Evolutionary conservation across 352 stramenopile genomes (phyloP).

Genomic region (Globisporangium splendens): DNA sequence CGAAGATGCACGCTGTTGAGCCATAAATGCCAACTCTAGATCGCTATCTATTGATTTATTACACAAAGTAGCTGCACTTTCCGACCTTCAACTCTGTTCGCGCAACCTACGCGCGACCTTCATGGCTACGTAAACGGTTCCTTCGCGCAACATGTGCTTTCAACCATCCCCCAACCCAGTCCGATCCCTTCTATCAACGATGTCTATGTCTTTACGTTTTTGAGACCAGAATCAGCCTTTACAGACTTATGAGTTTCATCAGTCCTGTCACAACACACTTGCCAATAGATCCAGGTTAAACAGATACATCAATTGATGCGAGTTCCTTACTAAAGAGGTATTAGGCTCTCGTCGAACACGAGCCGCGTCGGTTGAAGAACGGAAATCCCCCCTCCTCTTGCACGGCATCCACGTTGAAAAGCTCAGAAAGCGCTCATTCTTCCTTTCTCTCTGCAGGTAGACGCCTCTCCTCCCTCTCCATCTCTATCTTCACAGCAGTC

Average conservation of each 20-base stretch:
- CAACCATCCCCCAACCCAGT: background rate
- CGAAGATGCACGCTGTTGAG: background rate
- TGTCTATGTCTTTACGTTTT: background rate
- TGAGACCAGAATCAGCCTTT: too few relatives aligned
- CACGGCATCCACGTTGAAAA: background rate
- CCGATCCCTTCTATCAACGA: background rate
- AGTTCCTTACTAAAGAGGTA: too few relatives aligned
- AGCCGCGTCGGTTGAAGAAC: conserved; percentile 1
- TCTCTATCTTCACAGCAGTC: background rate
- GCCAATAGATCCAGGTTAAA: too few relatives aligned
- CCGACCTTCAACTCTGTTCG: conserved; percentile 5
- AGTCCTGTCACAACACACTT: too few relatives aligned
- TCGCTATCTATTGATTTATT: background rate
- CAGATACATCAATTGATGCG: too few relatives aligned
- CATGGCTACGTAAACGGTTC: conserved; percentile 10
- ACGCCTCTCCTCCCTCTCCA: background rate
- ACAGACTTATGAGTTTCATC: too few relatives aligned
- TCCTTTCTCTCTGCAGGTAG: background rate
- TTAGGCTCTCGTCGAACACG: too few relatives aligned
- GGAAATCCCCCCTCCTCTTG: background rate
- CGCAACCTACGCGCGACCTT: conserved; percentile 7
- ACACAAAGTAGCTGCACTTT: background rate
- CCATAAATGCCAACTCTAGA: too few relatives aligned
- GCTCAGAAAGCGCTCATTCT: conserved; percentile 1
- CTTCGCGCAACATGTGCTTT: conserved; percentile 1